Evolutionary conservation across 2,329 filamentous ascomycete species (phyloP), one percentile per base, ranked within the genome.

Genomic region (Trichoderma koningiopsis): DNA sequence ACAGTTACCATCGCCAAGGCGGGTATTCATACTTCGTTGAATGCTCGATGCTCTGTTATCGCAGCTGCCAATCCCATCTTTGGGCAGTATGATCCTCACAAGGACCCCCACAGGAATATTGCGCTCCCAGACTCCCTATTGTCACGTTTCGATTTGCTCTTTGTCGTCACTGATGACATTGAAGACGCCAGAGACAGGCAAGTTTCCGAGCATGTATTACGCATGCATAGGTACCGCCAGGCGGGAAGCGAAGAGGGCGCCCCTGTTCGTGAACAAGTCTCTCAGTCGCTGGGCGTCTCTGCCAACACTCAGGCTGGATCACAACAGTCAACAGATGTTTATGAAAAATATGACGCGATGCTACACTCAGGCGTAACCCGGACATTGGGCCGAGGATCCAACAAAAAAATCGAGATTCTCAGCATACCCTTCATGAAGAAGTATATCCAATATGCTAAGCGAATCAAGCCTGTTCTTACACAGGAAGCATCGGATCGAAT

Each of bases 341-440:
- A 92, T 78, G 94, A 99, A 79, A 99, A 98, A 80, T 98, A 92
- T 81, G 96, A 98, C 76, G 88, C 92, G 35, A 97, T 98, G 93
- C 87, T 99, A 53, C 96, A 99, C 77, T 92, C 94, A 11, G 96
- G 96, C 71, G 93, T 97, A 58, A 93, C 90, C 7, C 81, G 93
- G 19, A 93, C 90, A 4, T 86, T 90, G 14, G 91, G 92, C 11
- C 88, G 93, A 49, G 92, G 92, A 13, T 83, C 90, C 31, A 89
- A 88, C 74, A 92, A 92, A 79, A 91, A 91, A 72, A 88, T 92
- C 5, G 94, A 97, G 79, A 92, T 99, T 16, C 84, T 99, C 66
- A 97, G 92, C 81, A 97, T 99, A 71, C 92, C 94, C 0, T 99
- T 99, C 81, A 94, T 99, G 85, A 99, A 99, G 84, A 99, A 99